These are phyloP conservation scores for Musa schizocarpa DNA, from an alignment of 176 grass and related monocot species.

Conservation along the genomic window DNA sequence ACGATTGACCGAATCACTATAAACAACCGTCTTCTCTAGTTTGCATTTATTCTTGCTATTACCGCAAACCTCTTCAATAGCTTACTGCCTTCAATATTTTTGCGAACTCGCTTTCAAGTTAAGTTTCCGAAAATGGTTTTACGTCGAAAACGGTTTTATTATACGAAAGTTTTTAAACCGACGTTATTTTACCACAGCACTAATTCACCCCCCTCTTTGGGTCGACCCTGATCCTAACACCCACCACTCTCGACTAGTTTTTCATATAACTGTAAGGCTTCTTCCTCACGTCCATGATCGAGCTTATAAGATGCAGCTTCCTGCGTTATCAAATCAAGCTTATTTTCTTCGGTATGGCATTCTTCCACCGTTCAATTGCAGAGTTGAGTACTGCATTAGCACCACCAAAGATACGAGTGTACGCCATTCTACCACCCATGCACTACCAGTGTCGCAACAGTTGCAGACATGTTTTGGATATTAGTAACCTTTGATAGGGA, in stretches of 20 bases:
- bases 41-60: too few relatives aligned
- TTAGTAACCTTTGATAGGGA: constrained; percentile 54
- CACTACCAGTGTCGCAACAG: constrained; percentile 64
- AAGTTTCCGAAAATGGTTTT: too few relatives aligned
- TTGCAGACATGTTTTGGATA: constrained; percentile 81
- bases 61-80: too few relatives aligned
- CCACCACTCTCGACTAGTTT: constrained; percentile 74
- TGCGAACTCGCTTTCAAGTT: too few relatives aligned
- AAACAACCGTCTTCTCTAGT: too few relatives aligned
- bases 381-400: constrained; percentile 50
- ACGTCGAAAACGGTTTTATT: too few relatives aligned
- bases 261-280: constrained; percentile 63
- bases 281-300: constrained; percentile 53
- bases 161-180: too few relatives aligned
- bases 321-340: constrained; percentile 54
- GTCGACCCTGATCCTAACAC: too few relatives aligned
- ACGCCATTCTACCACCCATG: constrained; percentile 23
- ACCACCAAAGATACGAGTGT: constrained; percentile 8
- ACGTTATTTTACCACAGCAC: too few relatives aligned
- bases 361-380: constrained; percentile 81
- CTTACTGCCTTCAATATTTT: too few relatives aligned
- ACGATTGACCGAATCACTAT: too few relatives aligned
- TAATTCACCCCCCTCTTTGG: too few relatives aligned
- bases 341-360: constrained; percentile 70
- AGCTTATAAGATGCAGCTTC: constrained; percentile 85